Evolutionary conservation across 768 basidiomycete genomes (phyloP).

Genomic region (Collybia sordida): DNA sequence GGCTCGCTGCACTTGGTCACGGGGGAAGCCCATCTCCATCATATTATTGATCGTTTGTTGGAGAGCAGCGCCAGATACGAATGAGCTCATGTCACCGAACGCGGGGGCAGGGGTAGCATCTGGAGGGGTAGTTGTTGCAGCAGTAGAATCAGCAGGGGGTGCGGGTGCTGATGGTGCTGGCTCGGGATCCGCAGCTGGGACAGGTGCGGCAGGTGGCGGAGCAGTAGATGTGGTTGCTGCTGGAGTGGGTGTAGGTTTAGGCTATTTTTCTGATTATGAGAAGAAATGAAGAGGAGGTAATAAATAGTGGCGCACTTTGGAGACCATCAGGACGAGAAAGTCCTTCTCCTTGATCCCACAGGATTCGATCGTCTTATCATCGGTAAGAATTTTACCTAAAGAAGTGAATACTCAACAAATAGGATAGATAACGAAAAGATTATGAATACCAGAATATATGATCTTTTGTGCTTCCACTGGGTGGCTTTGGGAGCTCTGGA

Average conservation of each 20-base stretch:
- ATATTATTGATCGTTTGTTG: slow-evolving; percentile 81
- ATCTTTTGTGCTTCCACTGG: slow-evolving; percentile 80
- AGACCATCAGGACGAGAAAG: slow-evolving; percentile 98
- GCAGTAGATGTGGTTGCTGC: slow-evolving; percentile 20
- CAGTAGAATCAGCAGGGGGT: slow-evolving; percentile 16
- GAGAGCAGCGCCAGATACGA: slow-evolving; percentile 75
- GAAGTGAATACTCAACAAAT: background rate
- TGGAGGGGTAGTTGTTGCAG: slow-evolving; percentile 23
- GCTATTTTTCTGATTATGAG: slow-evolving; percentile 15
- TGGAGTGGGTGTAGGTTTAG: slow-evolving; percentile 17
- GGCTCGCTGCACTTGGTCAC: slow-evolving; percentile 82
- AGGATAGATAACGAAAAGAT: background rate
- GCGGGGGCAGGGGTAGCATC: slow-evolving; percentile 32
- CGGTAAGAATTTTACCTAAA: slow-evolving; percentile 86
- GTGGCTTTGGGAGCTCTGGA: slow-evolving; percentile 74
- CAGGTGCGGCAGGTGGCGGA: slow-evolving; percentile 27
- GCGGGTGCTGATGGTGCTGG: slow-evolving; percentile 31
- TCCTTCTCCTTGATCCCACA: slow-evolving; percentile 98
- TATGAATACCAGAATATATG: slow-evolving; percentile 81
- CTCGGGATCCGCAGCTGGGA: slow-evolving; percentile 25
- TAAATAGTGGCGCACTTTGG: slow-evolving; percentile 64
- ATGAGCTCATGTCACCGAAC: slow-evolving; percentile 53
- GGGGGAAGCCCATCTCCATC: slow-evolving; percentile 91
- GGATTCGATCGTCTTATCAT: slow-evolving; percentile 84
- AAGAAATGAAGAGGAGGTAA: slow-evolving; percentile 18